Evolutionary conservation across 768 basidiomycete genomes (phyloP).

Genomic region (Chalciporus sphaerocephalus): DNA sequence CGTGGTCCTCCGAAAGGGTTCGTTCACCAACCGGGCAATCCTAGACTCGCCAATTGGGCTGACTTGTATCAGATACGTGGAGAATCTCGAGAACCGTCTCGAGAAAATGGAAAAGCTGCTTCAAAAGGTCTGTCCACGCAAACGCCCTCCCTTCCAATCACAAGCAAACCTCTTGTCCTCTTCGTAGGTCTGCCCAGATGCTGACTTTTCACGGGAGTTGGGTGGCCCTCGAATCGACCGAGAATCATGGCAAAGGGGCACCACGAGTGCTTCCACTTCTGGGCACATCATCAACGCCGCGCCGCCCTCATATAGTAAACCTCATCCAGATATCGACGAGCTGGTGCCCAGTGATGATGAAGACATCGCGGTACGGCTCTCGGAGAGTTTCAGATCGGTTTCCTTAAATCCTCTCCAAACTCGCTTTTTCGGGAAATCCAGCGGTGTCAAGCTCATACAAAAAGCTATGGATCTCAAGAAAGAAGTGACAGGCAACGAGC

Average conservation of each 20-base stretch:
- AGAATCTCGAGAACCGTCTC: slow-evolving; percentile 56
- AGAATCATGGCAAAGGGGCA: slow-evolving; percentile 32
- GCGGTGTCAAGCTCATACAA: slow-evolving; percentile 39
- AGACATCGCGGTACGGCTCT: slow-evolving; percentile 20
- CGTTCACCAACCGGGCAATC: background rate
- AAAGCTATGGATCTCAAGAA: slow-evolving; percentile 56
- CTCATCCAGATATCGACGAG: slow-evolving; percentile 15
- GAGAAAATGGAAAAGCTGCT: slow-evolving; percentile 64
- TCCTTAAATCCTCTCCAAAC: slow-evolving; percentile 5
- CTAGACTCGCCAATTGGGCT: background rate
- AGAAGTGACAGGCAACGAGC: slow-evolving; percentile 43
- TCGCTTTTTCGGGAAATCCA: slow-evolving; percentile 41
- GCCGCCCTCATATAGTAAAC: slow-evolving; percentile 7
- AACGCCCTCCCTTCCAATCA: background rate
- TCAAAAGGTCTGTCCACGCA: slow-evolving; percentile 37
- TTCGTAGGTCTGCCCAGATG: slow-evolving; percentile 62
- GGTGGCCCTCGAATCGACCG: slow-evolving; percentile 40
- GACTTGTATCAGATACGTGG: slow-evolving; percentile 45
- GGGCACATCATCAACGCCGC: slow-evolving; percentile 12
- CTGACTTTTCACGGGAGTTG: slow-evolving; percentile 56
- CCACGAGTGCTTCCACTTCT: slow-evolving; percentile 6
- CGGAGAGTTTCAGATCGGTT: slow-evolving; percentile 24
- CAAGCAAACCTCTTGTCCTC: slow-evolving; percentile 1
- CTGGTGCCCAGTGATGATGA: slow-evolving; percentile 29
- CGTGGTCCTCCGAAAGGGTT: slow-evolving; percentile 38